Evolutionary conservation across 257 asterid species (phyloP), one percentile per base, ranked within the genome.

Genomic region (Solanum gracilifrons): DNA sequence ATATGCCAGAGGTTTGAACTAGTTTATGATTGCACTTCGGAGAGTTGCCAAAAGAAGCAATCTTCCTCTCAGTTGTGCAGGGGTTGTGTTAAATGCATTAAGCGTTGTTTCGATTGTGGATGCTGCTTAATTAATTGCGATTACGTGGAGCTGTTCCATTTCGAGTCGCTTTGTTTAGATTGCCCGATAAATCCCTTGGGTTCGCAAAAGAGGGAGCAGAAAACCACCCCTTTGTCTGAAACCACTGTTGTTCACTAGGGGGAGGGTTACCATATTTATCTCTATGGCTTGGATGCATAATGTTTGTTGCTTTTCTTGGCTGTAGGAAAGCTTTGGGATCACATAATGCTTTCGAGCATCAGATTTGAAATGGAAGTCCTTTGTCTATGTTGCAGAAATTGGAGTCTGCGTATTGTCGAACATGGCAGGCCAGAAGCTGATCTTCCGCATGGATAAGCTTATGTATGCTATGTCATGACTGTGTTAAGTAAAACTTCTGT

Each of bases 11-110:
- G 88, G 9, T 83, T 90, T 43, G 88, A 92, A 73, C 93, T 91
- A 79, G 97, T 96, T 18, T 96, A 91, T 46, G 99, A 96, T 88
- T 96, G 99, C 89, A 95, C 99, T 0, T 48, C 90, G 1, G 95
- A 91, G 41, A 91, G 92, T 86, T 94, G 98, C 90, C 90, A 86
- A 82, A 91, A 43, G 33, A 92, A 89, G 88, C 88, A 33, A 43
- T 66, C 87, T 31, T 84, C 92, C 25, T 13, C 86, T 32, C 90
- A 92, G 86, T 58, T 91, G 7, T 95, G 99, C 89, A 93, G 94
- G 91, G 98, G 90, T 66, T 96, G 98, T 92, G 89, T 84, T 9
- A 13, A 32, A 12, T 96, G 99, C 93, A 90, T 93, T 82, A 58
- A 90, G 69, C 97, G 99, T 13, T 96, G 99, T 86, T 73, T 86